Percentiles rank a stretch among this genome's conserved stretches.
Evolutionary conservation across 257 asterid species (phyloP).

Genomic region (Gentiana macrophylla): DNA sequence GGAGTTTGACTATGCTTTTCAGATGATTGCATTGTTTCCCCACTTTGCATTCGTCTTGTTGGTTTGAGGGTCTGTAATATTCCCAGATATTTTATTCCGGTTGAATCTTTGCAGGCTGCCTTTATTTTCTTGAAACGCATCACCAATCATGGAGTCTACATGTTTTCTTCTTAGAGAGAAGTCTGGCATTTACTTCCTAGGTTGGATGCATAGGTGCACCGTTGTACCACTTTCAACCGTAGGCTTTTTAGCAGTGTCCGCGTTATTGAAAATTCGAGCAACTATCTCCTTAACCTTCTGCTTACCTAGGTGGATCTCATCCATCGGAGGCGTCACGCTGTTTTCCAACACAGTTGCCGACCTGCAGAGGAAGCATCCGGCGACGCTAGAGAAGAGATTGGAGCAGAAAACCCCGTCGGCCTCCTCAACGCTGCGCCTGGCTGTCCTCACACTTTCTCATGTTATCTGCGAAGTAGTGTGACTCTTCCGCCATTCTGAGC

Average conservation of each 20-base stretch:
- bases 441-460: constrained; percentile 35
- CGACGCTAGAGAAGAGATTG: constrained; percentile 21
- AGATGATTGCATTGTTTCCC: no score
- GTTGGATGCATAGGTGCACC: no score
- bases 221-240: constrained; percentile 44
- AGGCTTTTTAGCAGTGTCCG: constrained; percentile 50
- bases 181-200: no score
- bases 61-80: no score
- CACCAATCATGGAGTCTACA: no score
- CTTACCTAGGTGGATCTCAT: constrained; percentile 62
- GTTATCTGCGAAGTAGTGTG: constrained; percentile 33
- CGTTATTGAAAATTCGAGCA: constrained; percentile 42
- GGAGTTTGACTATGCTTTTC: no score
- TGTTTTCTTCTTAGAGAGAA: no score
- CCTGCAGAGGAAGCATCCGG: constrained; percentile 26
- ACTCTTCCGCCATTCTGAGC: constrained; percentile 40
- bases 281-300: constrained; percentile 81
- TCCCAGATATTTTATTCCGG: no score
- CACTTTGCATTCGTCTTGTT: no score
- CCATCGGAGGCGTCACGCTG: constrained; percentile 57
- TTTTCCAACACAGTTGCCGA: constrained; percentile 30
- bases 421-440: constrained; percentile 40
- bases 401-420: constrained; percentile 54
- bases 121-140: no score
- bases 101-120: no score